These are phyloP conservation scores for Dendrobium chrysotoxum DNA, from an alignment of 106 monocot species.

Conservation along the genomic window DNA sequence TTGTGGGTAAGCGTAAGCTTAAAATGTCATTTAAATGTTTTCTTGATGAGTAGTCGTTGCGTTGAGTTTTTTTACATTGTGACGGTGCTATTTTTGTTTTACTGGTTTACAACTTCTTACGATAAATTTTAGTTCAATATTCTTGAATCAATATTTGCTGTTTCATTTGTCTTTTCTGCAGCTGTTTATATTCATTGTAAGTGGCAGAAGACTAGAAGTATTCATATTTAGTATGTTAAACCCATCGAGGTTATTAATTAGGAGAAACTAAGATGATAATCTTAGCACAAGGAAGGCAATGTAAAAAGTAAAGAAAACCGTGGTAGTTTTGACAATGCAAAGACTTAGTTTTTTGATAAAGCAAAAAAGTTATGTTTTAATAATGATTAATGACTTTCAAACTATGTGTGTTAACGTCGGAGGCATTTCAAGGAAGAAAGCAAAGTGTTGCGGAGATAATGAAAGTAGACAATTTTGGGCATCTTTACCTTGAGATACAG, in stretches of 20 bases:
- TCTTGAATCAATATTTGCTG: background rate
- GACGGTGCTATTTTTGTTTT: background rate
- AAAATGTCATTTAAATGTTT: background rate
- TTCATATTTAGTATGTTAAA: too few relatives aligned
- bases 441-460: background rate
- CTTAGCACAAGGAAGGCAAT: too few relatives aligned
- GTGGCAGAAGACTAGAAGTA: background rate
- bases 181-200: background rate
- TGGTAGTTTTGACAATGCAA: background rate
- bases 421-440: background rate
- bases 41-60: background rate
- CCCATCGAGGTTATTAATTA: too few relatives aligned
- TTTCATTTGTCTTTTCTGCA: background rate
- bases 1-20: slow-evolving; percentile 47
- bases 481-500: background rate
- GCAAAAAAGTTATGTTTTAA: background rate
- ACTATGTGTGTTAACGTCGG: too few relatives aligned
- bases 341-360: background rate
- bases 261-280: too few relatives aligned
- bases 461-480: background rate
- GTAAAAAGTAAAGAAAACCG: background rate
- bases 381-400: too few relatives aligned
- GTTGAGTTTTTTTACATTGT: background rate
- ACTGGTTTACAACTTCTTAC: background rate
- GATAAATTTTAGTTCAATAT: background rate